Evolutionary conservation across 2,329 filamentous ascomycete genomes (phyloP).

Genomic region (Botryotinia globosa): DNA sequence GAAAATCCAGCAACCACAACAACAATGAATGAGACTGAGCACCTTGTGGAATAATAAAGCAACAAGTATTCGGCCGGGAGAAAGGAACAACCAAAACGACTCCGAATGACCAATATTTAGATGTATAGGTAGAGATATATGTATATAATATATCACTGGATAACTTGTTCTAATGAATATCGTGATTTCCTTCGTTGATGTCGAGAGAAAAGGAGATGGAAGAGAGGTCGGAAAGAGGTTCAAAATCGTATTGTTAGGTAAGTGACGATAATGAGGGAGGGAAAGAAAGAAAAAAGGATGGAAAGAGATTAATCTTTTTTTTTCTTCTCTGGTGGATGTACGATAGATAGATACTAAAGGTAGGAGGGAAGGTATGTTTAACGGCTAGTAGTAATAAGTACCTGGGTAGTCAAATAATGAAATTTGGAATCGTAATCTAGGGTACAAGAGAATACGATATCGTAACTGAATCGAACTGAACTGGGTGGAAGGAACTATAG

Average conservation of each 20-base stretch:
- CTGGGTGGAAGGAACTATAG: background rate
- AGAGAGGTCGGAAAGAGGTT: background rate
- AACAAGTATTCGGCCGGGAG: background rate
- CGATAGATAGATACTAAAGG: background rate
- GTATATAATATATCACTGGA: background rate
- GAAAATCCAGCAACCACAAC: background rate
- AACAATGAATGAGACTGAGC: background rate
- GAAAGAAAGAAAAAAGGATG: background rate
- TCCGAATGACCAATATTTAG: background rate
- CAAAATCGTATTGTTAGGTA: background rate
- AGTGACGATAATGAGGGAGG: background rate
- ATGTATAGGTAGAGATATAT: background rate
- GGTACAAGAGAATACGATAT: background rate
- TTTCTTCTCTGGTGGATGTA: background rate
- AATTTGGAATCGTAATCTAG: background rate
- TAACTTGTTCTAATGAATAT: background rate
- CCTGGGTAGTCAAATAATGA: background rate
- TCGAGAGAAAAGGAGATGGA: background rate
- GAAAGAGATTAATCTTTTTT: conserved; percentile 2
- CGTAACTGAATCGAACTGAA: background rate
- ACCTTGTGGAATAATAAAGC: background rate
- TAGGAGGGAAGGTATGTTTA: background rate
- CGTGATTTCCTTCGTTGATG: background rate
- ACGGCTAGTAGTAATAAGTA: background rate
- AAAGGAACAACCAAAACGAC: background rate